Evolutionary conservation across 2,329 filamentous ascomycete genomes (phyloP), one percentile per base, ranked within the genome.

Genomic region (Dactylonectria estremocensis): DNA sequence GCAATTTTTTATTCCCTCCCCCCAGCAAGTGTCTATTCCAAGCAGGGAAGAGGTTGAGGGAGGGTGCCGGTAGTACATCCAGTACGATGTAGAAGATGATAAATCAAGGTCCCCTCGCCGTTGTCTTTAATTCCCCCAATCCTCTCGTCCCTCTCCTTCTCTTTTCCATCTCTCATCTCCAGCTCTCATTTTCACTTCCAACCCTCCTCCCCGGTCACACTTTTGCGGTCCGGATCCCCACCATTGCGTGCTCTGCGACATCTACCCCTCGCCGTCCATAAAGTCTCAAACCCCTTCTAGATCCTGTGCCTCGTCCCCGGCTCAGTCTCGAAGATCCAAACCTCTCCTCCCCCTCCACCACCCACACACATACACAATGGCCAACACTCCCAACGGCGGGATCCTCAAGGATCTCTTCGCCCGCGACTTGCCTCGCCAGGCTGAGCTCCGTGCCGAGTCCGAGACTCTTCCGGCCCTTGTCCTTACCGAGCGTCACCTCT

Each of bases 331-430:
- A 54, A 50, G 52, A 64, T 68, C 46, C 52, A 58, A 31, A 56
- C 56, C 57, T 28, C 33, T 54, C 50, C 55, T n/a, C 28, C 52
- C 53, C 45, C 37, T 31, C 54, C 61, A 57, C 62, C 54, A 22
- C 66, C 56, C 67, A 54, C 46, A 59, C 35, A 54, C 60, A 62
- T 66, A 69, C 68, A 86, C 72, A 73, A 92, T 92, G 90, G 89
- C 90, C 78, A 91, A 91, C 83, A 77, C 89, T 82, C 93, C 93
- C 74, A 93, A 96, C 80, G 95, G 95, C 85, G 96, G 96, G 80
- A 88, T 95, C 88, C 93, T 99, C 80, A 98, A 98, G 92, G 96
- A 99, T 88, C 90, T 99, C 81, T 89, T 98, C 77, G 95, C 95
- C 74, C 93, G 96, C 85, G 96, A 99, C 89, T 89, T 91, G 71